A percentile compares a stretch with the other conserved stretches of the same genome.
Evolutionary conservation across 352 stramenopile genomes (phyloP).

Genomic region (Paralagenidium karlingii): DNA sequence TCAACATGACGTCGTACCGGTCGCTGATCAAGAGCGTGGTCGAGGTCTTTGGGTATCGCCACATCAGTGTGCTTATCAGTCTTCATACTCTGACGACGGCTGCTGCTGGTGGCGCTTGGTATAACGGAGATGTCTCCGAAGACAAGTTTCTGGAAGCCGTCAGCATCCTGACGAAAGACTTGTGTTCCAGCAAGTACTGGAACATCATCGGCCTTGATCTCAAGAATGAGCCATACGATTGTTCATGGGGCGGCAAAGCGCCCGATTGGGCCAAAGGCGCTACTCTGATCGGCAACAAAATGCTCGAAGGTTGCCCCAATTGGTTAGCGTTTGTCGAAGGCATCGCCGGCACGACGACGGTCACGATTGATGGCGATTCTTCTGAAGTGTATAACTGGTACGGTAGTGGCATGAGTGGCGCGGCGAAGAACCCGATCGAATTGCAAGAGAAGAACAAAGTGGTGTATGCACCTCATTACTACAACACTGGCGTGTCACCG

Average conservation of each 20-base stretch:
- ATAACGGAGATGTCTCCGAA: conserved; percentile 30
- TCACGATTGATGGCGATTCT: conserved; percentile 18
- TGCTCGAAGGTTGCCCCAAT: conserved; percentile 47
- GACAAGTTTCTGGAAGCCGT: conserved; percentile 40
- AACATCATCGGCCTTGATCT: conserved; percentile 58
- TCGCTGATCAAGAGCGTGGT: conserved; percentile 43
- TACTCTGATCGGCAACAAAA: conserved; percentile 44
- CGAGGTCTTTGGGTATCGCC: conserved; percentile 36
- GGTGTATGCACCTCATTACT: conserved; percentile 65
- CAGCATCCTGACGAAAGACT: conserved; percentile 35
- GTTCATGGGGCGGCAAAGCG: conserved; percentile 20
- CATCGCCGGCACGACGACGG: conserved; percentile 24
- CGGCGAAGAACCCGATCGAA: conserved; percentile 19
- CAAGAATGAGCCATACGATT: conserved; percentile 59
- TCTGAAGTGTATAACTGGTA: conserved; percentile 55
- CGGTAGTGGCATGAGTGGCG: conserved; percentile 33
- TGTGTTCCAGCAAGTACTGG: conserved; percentile 45
- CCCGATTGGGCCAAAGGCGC: conserved; percentile 44
- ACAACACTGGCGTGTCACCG: conserved; percentile 53
- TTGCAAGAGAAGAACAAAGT: conserved; percentile 37
- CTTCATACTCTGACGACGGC: conserved; percentile 40
- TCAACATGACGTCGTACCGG: conserved; percentile 57
- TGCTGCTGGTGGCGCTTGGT: conserved; percentile 38
- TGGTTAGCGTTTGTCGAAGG: conserved; percentile 64
- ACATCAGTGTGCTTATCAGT: conserved; percentile 60